phyloP scores from a whole-genome alignment of 2,329 filamentous ascomycete species.

The Hypoxylon sp. region DNA sequence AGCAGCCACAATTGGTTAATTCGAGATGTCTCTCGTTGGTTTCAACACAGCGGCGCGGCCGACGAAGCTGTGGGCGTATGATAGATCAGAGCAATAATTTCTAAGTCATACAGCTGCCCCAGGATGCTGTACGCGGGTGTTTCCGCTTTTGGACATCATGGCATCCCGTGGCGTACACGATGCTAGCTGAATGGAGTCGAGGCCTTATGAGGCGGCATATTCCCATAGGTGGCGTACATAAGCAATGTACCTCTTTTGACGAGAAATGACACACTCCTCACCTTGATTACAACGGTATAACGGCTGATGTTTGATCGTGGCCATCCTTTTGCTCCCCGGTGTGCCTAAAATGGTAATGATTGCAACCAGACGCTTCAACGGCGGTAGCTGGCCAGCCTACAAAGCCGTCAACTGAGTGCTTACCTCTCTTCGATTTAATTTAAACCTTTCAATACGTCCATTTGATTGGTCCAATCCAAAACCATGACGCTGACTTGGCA shows the following conservation, averaged over 20 bases:
- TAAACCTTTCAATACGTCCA: conserved; percentile 3
- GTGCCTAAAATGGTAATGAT: conserved; percentile 6
- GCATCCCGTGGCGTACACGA: conserved; percentile 18
- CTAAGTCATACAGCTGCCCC: conserved; percentile 4
- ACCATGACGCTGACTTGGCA: conserved; percentile 7
- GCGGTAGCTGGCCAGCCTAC: conserved; percentile 22
- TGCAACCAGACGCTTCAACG: conserved; percentile 10
- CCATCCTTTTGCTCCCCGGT: conserved; percentile 1
- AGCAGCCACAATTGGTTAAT: background rate
- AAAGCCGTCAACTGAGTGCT: conserved; percentile 13
- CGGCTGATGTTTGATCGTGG: conserved; percentile 6
- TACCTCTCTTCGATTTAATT: conserved; percentile 8
- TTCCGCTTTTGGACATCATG: conserved; percentile 20
- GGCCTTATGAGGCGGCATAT: conserved; percentile 15
- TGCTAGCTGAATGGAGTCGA: conserved; percentile 29
- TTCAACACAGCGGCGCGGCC: conserved; percentile 22
- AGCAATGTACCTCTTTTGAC: background rate
- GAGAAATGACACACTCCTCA: conserved; percentile 9
- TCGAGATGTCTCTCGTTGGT: conserved; percentile 15
- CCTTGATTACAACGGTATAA: conserved; percentile 4
- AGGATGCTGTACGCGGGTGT: conserved; percentile 9
- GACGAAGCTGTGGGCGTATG: conserved; percentile 16
- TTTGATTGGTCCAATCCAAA: conserved; percentile 15
- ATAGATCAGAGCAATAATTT: conserved; percentile 22
- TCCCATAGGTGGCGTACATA: conserved; percentile 25